Percentiles rank a stretch among this genome's conserved stretches.
These are phyloP conservation scores for Phialophora verrucosa DNA, from an alignment of 2,329 filamentous ascomycete genomes.

Conservation along the genomic window DNA sequence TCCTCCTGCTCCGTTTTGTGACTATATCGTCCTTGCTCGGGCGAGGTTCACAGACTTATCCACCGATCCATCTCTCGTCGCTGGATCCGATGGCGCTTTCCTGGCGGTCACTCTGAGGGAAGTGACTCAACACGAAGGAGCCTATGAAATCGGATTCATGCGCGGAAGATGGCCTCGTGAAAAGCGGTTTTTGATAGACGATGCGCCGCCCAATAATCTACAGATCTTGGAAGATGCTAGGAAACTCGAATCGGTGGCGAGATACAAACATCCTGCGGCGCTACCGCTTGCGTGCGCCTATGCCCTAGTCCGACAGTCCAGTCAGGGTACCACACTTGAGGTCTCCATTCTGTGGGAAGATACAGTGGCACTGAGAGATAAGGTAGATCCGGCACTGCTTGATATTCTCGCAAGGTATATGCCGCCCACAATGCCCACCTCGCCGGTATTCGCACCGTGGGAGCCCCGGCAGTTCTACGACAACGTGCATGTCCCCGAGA, in stretches of 20 bases:
- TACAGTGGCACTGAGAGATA: slow-evolving; percentile 21
- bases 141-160: slow-evolving; percentile 10
- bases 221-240: slow-evolving; percentile 20
- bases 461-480: slow-evolving; percentile 53
- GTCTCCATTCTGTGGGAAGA: slow-evolving; percentile 32
- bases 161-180: slow-evolving; percentile 18
- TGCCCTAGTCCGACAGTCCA: slow-evolving; percentile 12
- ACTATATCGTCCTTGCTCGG: slow-evolving; percentile 25
- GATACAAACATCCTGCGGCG: slow-evolving; percentile 24
- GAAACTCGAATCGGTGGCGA: slow-evolving; percentile 25
- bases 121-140: not conserved
- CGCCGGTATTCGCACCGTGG: slow-evolving; percentile 31
- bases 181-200: slow-evolving; percentile 10
- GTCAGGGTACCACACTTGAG: slow-evolving; percentile 2
- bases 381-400: slow-evolving; percentile 26
- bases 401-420: slow-evolving; percentile 27
- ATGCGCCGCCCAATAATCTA: not conserved
- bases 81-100: not conserved
- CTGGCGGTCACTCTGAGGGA: slow-evolving; percentile 21
- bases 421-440: not conserved
- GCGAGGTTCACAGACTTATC: slow-evolving; percentile 3
- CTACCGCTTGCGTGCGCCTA: slow-evolving; percentile 27
- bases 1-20: slow-evolving; percentile 23
- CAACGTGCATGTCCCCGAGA: slow-evolving; percentile 53
- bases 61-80: slow-evolving; percentile 2